phyloP scores from a whole-genome alignment of 176 grass and related monocot species.

The Rhynchospora tenuis region DNA sequence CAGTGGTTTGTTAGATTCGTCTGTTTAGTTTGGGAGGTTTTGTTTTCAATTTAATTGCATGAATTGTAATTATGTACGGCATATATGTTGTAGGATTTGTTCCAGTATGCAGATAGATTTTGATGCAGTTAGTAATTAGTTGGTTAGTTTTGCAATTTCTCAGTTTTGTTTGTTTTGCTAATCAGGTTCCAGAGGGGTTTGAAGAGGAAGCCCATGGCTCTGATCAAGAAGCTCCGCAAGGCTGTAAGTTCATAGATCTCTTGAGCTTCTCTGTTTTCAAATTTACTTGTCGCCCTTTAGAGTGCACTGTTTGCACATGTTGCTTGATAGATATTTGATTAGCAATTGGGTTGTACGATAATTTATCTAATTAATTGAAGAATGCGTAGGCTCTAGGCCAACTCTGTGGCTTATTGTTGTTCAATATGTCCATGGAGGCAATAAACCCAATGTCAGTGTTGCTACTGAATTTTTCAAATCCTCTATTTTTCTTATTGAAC shows the following conservation, averaged over 20 bases:
- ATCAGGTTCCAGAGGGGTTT: slow-evolving; percentile 84
- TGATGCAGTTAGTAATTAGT: neutral
- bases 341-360: neutral
- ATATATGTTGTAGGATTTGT: neutral
- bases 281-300: neutral
- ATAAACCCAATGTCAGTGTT: neutral
- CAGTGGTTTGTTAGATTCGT: too few species aligned
- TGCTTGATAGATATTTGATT: neutral
- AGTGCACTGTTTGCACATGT: neutral
- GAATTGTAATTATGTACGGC: neutral
- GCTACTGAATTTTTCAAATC: neutral
- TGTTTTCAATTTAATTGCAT: neutral
- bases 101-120: neutral
- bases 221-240: slow-evolving; percentile 96
- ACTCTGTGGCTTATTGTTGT: neutral
- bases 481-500: neutral
- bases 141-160: neutral
- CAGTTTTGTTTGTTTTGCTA: neutral
- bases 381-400: neutral
- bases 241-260: slow-evolving; percentile 42
- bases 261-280: neutral
- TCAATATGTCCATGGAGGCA: neutral
- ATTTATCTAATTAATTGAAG: neutral
- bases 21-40: neutral
- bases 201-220: slow-evolving; percentile 97